Evolutionary conservation across 768 basidiomycete genomes (phyloP).

Genomic region (Sarcomyxa edulis): DNA sequence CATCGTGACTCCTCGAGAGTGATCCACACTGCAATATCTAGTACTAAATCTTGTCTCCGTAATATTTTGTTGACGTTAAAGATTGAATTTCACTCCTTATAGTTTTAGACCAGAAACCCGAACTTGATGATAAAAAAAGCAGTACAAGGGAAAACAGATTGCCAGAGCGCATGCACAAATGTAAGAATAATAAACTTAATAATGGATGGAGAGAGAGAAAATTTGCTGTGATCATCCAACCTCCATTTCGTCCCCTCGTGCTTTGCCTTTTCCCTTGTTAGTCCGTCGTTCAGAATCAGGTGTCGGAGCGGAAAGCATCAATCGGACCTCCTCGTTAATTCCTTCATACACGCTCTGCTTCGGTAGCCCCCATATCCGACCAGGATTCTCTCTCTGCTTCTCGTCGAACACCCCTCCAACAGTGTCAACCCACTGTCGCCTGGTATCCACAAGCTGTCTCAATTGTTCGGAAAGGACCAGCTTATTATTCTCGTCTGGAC

Average conservation of each 20-base stretch:
- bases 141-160: too few species aligned
- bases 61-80: slow-evolving; percentile 5
- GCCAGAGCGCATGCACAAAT: too few species aligned
- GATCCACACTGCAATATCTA: too few species aligned
- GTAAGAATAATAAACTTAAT: too few species aligned
- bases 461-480: slow-evolving; percentile 65
- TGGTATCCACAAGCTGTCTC: slow-evolving; percentile 65
- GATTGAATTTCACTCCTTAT: slow-evolving; percentile 17
- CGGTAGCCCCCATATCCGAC: slow-evolving; percentile 78
- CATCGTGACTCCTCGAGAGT: too few species aligned
- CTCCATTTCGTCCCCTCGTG: slow-evolving; percentile 60
- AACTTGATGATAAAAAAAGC: too few species aligned
- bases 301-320: slow-evolving; percentile 13
- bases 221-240: slow-evolving; percentile 39
- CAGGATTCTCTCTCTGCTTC: slow-evolving; percentile 60
- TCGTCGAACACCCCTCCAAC: slow-evolving; percentile 74
- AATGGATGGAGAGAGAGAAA: too few species aligned
- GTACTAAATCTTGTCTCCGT: too few species aligned
- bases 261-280: slow-evolving; percentile 44
- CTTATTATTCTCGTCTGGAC: slow-evolving; percentile 59
- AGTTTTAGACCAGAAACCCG: too few species aligned
- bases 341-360: slow-evolving; percentile 70
- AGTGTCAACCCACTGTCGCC: slow-evolving; percentile 72
- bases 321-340: slow-evolving; percentile 56
- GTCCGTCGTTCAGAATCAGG: slow-evolving; percentile 23